A percentile compares a stretch with the other conserved stretches of the same genome.
phyloP scores from a whole-genome alignment of 2,329 filamentous ascomycete species.

The Reticulascus tulasneorum region DNA sequence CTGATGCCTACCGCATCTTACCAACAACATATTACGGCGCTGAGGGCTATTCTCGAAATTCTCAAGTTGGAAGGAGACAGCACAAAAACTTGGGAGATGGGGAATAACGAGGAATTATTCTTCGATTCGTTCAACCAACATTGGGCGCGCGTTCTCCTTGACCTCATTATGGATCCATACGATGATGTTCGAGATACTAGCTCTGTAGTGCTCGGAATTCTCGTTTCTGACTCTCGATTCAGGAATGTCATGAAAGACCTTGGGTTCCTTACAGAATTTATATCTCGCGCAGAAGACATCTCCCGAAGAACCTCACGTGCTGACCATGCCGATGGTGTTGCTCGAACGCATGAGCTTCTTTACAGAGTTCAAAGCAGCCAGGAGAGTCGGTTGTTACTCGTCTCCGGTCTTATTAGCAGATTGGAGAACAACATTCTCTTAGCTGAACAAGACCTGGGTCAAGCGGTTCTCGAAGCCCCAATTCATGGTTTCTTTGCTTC shows the following conservation, averaged over 20 bases:
- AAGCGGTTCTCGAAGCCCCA: conserved; percentile 62
- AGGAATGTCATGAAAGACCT: conserved; percentile 14
- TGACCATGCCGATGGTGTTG: conserved; percentile 89
- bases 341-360: conserved; percentile 68
- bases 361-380: conserved; percentile 50
- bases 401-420: conserved; percentile 54
- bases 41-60: conserved; percentile 68
- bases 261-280: conserved; percentile 38
- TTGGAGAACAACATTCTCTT: conserved; percentile 61
- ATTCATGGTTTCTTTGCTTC: conserved; percentile 69
- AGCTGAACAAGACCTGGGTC: conserved; percentile 62
- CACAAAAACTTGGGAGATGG: conserved; percentile 32
- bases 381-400: conserved; percentile 43
- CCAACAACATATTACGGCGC: conserved; percentile 77
- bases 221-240: conserved; percentile 39
- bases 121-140: conserved; percentile 40
- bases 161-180: conserved; percentile 84
- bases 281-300: conserved; percentile 48
- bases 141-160: conserved; percentile 64
- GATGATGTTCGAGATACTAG: conserved; percentile 76
- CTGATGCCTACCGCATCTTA: conserved; percentile 81
- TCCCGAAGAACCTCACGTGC: conserved; percentile 74
- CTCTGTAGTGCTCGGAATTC: conserved; percentile 42
- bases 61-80: conserved; percentile 65
- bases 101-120: conserved; percentile 34